These are phyloP conservation scores for Aureobasidium uvarum DNA, from an alignment of 2,329 filamentous ascomycete species.

Conservation along the genomic window DNA sequence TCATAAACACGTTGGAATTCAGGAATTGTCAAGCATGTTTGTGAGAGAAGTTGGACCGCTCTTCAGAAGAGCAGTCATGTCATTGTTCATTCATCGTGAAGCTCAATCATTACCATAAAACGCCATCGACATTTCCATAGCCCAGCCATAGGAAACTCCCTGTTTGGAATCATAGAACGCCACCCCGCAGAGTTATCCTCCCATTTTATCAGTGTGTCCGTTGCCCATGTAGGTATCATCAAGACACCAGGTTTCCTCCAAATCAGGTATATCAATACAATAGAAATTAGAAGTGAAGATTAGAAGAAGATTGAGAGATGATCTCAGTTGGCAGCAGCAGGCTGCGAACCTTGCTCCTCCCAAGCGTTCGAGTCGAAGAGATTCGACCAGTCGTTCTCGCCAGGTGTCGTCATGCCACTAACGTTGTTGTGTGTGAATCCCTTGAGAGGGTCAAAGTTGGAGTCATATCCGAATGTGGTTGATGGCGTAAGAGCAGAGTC, in stretches of 20 bases:
- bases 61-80: neutral
- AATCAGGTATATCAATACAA: conserved; percentile 7
- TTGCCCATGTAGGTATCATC: neutral
- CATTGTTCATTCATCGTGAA: conserved; percentile 1
- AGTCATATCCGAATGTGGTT: conserved; percentile 30
- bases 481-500: conserved; percentile 32
- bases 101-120: neutral
- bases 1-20: neutral
- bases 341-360: conserved; percentile 29
- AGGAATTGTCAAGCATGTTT: neutral
- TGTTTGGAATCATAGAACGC: neutral
- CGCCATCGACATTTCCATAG: neutral
- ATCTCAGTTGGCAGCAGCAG: conserved; percentile 4
- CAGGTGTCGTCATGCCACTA: conserved; percentile 33
- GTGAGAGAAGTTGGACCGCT: neutral
- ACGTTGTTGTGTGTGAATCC: conserved; percentile 30
- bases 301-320: neutral
- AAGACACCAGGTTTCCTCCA: neutral
- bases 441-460: conserved; percentile 31
- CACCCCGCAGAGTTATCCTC: neutral
- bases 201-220: conserved; percentile 5
- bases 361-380: conserved; percentile 33
- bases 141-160: neutral
- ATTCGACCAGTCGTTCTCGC: conserved; percentile 34
- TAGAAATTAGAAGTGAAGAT: conserved; percentile 3